Evolutionary conservation across 768 basidiomycete genomes (phyloP), one percentile per base, ranked within the genome.

Genomic region (Trametes meyenii): DNA sequence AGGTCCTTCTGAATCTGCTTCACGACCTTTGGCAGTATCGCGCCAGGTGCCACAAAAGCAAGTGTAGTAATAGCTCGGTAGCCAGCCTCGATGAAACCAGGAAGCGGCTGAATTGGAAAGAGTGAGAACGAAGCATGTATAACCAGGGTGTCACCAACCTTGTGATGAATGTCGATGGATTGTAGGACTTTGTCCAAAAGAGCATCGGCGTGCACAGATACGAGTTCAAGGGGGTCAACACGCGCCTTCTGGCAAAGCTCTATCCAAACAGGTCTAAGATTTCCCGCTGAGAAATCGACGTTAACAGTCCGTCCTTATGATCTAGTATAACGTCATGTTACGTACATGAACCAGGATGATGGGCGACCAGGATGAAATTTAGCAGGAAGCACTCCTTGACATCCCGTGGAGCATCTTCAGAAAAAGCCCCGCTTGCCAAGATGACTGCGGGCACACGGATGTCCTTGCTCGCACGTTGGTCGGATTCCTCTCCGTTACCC

Each of bases 41-140:
- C 66, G 0, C 79, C 76, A 0, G 97, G 91, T 1, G 88, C 85
- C 16, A 99, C 84, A 68, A 98, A 95, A 0, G 86, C 80, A 40
- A 96, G 71, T 0, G 93, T 95, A 8, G 86, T 83, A 35, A 90
- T 76, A 3, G 94, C 87, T 24, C 81, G 79, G 68, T 89, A 90
- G 44, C 87, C 86, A 5, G 95, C 94, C 51, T 89, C 81, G 3
- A 79, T 68, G 51, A 87, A 85, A 0, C 61, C 58, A 44, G 63
- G 35, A 17, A 33, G n/a, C 33, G 50, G 45, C 66, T 69, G n/a
- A 14, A 33, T 16, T 36, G 14, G 24, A 46, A 35, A 17, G 26
- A 21, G 33, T 23, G n/a, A 24, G 42, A 51, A 12, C 7, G 13
- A 46, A 8, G 21, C 45, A 8, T 7, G 11, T 14, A 16, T 21